phyloP scores from a whole-genome alignment of 495 filamentous ascomycete species.

The Cairneyella variabilis region DNA sequence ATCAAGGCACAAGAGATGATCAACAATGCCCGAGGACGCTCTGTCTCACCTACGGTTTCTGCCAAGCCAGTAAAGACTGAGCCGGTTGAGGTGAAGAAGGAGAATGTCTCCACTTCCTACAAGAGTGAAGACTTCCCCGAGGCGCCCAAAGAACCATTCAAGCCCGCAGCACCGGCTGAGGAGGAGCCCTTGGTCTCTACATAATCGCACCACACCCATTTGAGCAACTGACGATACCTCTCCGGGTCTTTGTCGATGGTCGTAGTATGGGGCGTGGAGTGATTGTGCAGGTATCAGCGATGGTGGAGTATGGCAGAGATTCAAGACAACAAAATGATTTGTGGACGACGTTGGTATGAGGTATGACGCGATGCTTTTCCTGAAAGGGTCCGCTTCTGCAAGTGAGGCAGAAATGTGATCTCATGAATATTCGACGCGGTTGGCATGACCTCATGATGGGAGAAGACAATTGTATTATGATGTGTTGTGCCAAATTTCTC shows the following conservation, averaged over 20 bases:
- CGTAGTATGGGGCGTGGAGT: not conserved
- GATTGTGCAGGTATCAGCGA: not conserved
- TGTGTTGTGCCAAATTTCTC: conserved; percentile 5
- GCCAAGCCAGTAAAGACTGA: conserved; percentile 25
- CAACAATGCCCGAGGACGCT: conserved; percentile 46
- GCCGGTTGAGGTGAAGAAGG: conserved; percentile 34
- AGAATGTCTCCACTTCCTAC: conserved; percentile 28
- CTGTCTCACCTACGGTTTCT: conserved; percentile 32
- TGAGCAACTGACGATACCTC: not conserved
- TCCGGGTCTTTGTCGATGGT: not conserved
- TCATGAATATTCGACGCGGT: conserved; percentile 7
- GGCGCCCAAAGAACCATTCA: conserved; percentile 47
- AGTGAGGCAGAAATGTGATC: not conserved
- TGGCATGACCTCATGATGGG: conserved; percentile 6
- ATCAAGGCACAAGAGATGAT: conserved; percentile 79
- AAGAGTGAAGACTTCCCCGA: conserved; percentile 55
- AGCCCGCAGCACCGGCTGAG: conserved; percentile 14
- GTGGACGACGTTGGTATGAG: conserved; percentile 5
- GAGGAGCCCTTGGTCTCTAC: conserved; percentile 22
- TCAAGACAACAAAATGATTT: not conserved
- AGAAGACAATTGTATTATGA: conserved; percentile 10
- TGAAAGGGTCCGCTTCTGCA: not conserved
- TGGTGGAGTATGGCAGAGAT: not conserved
- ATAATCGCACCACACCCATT: conserved; percentile 6
- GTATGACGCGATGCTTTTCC: conserved; percentile 7